Evolutionary conservation across 2,329 filamentous ascomycete species (phyloP).

Genomic region (Fusarium aywerte): DNA sequence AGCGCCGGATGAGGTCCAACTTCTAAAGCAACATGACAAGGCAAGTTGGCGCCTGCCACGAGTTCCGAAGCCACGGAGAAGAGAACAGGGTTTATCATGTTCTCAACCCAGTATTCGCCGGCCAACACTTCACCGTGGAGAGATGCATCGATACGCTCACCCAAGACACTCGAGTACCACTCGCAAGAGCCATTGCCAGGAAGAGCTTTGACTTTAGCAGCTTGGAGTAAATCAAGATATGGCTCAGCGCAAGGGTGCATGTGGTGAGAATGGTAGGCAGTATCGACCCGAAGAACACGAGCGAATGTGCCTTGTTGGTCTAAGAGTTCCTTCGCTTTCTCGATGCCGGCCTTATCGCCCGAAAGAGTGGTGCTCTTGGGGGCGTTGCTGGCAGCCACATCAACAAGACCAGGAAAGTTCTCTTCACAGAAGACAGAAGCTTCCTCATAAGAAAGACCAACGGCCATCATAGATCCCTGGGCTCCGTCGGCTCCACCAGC

Average conservation of each 20-base stretch:
- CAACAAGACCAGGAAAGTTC: constrained; percentile 31
- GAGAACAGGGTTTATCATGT: constrained; percentile 41
- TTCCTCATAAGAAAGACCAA: constrained; percentile 37
- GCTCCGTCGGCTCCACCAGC: neutral
- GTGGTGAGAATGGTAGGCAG: constrained; percentile 62
- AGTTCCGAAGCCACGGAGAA: constrained; percentile 36
- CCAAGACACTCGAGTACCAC: constrained; percentile 36
- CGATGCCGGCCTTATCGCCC: constrained; percentile 47
- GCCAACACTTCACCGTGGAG: neutral
- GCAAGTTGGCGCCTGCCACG: neutral
- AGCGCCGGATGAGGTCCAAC: constrained; percentile 61
- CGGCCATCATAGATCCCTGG: constrained; percentile 39
- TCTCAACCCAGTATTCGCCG: constrained; percentile 43
- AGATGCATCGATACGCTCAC: neutral
- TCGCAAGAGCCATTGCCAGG: neutral
- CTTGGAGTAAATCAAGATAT: constrained; percentile 19
- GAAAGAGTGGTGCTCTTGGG: constrained; percentile 45
- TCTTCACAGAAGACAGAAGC: constrained; percentile 6
- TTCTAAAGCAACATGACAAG: constrained; percentile 47
- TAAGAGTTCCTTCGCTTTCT: constrained; percentile 35
- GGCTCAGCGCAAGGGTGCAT: constrained; percentile 49
- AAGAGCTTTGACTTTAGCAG: neutral
- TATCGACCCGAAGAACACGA: constrained; percentile 55
- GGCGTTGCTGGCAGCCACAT: constrained; percentile 44
- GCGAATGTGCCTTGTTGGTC: constrained; percentile 32